These are phyloP conservation scores for Berberis vulgaris DNA, from an alignment of 164 flowering plant genomes.

Conservation along the genomic window DNA sequence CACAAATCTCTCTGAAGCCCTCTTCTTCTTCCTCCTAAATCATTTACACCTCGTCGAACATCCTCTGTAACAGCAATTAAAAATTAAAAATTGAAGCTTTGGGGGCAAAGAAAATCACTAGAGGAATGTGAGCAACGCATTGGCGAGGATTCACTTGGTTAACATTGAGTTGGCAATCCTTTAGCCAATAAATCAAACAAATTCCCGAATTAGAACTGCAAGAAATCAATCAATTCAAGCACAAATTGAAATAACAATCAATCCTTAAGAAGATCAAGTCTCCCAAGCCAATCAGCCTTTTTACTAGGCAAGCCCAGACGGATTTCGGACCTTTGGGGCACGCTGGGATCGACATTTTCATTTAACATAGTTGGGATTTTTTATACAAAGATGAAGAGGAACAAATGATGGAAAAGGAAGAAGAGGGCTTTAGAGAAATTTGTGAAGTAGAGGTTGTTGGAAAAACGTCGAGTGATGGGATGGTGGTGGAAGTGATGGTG, in stretches of 20 bases:
- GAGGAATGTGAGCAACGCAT: slow-evolving; percentile 90
- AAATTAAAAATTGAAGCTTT: no score
- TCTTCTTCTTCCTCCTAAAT: no score
- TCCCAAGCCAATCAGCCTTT: slow-evolving; percentile 78
- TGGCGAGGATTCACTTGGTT: slow-evolving; percentile 89
- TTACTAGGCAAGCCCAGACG: slow-evolving; percentile 93
- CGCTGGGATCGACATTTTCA: neutral
- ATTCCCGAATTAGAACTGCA: neutral
- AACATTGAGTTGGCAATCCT: slow-evolving; percentile 95
- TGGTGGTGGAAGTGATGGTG: no score
- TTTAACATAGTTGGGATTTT: no score
- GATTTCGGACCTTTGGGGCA: slow-evolving; percentile 40
- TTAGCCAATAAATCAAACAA: neutral
- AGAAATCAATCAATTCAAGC: neutral
- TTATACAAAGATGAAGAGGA: no score
- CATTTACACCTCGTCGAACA: no score
- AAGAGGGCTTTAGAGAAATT: no score
- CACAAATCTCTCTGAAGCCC: no score
- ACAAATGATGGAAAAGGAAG: no score
- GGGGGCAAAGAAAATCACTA: slow-evolving; percentile 26
- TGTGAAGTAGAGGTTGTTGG: no score
- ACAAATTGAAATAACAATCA: neutral
- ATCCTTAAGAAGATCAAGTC: slow-evolving; percentile 87
- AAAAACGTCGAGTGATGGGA: no score
- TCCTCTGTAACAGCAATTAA: no score